Percentiles rank a stretch among this genome's conserved stretches.
phyloP scores from a whole-genome alignment of 768 basidiomycete species.

The Boletus insuetus region DNA sequence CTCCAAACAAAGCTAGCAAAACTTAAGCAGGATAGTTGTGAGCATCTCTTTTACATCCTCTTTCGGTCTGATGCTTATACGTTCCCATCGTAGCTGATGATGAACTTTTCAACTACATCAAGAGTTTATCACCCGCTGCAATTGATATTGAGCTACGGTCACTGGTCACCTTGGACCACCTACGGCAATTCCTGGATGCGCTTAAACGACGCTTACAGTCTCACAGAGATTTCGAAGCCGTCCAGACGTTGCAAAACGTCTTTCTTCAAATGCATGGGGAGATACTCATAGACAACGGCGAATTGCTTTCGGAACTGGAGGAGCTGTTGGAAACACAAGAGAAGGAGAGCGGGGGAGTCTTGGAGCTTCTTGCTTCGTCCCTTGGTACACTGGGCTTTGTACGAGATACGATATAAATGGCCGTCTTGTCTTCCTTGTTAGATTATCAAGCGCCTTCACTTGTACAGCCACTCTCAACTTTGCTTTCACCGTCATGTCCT shows the following conservation, averaged over 20 bases:
- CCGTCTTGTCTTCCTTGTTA: background rate
- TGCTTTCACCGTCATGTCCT: conserved; percentile 15
- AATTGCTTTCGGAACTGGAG: conserved; percentile 57
- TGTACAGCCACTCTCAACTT: background rate
- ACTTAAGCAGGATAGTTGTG: conserved; percentile 66
- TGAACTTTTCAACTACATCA: conserved; percentile 77
- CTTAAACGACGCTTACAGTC: conserved; percentile 70
- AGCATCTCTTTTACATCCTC: conserved; percentile 31
- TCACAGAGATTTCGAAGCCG: conserved; percentile 91
- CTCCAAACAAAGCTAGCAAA: conserved; percentile 64
- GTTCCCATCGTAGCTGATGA: conserved; percentile 54
- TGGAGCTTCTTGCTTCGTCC: conserved; percentile 71
- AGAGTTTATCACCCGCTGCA: conserved; percentile 85
- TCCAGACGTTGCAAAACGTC: conserved; percentile 82
- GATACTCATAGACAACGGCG: conserved; percentile 65
- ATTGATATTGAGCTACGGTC: conserved; percentile 89
- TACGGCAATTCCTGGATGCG: conserved; percentile 70
- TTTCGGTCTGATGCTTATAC: conserved; percentile 4
- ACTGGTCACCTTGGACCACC: conserved; percentile 59
- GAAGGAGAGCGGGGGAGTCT: conserved; percentile 73
- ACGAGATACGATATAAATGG: conserved; percentile 52
- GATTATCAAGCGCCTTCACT: too few relatives aligned
- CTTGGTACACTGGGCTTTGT: conserved; percentile 77
- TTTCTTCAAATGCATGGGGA: conserved; percentile 87
- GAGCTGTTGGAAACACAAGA: conserved; percentile 62